These are phyloP conservation scores for Taiwanofungus camphoratus DNA, from an alignment of 1,284 basidiomycete genomes.

Conservation along the genomic window DNA sequence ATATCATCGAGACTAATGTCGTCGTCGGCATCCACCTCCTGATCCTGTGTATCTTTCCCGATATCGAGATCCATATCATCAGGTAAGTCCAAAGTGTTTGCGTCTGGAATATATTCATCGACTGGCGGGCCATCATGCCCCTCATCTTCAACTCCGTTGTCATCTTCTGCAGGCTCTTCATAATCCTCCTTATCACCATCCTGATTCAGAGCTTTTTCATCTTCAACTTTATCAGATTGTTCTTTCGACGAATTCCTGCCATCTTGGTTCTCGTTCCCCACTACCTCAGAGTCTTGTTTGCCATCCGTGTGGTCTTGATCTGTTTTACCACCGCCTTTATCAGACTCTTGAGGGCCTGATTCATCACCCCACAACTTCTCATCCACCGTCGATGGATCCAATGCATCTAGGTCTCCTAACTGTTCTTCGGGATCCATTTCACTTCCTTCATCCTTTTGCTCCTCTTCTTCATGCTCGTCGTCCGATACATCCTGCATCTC, in stretches of 20 bases:
- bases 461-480: conserved; percentile 49
- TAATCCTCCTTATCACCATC: conserved; percentile 53
- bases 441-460: conserved; percentile 47
- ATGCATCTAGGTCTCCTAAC: conserved; percentile 78
- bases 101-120: conserved; percentile 69
- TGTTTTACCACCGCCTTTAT: conserved; percentile 47
- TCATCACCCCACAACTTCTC: conserved; percentile 98
- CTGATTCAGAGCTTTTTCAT: conserved; percentile 73
- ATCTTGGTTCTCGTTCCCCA: conserved; percentile 70
- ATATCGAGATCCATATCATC: conserved; percentile 70
- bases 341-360: conserved; percentile 41
- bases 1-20: conserved; percentile 39
- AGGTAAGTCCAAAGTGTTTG: conserved; percentile 77
- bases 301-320: conserved; percentile 49
- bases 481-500: conserved; percentile 78
- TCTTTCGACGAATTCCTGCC: conserved; percentile 29
- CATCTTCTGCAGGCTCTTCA: conserved; percentile 30
- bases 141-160: conserved; percentile 25
- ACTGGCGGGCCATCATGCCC: conserved; percentile 58
- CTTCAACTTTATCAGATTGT: conserved; percentile 34
- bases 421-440: conserved; percentile 74
- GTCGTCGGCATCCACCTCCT: conserved; percentile 31
- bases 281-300: conserved; percentile 60
- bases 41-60: conserved; percentile 31
- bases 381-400: conserved; percentile 86